A percentile compares a stretch with the other conserved stretches of the same genome.
Evolutionary conservation across 441 rosid species (phyloP).

Genomic region (Gossypium gossypioides): DNA sequence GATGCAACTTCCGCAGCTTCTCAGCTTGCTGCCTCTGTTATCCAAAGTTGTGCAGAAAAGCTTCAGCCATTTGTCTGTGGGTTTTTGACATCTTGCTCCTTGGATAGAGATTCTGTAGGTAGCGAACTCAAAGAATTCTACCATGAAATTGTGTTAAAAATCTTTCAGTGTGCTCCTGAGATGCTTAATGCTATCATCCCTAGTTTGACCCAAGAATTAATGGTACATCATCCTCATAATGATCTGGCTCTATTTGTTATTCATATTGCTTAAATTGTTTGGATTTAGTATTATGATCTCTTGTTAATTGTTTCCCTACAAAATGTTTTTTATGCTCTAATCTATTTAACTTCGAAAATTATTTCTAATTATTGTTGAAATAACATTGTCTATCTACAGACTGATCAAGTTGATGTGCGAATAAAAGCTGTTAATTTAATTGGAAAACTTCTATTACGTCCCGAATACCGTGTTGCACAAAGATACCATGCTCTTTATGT

Average conservation of each 20-base stretch:
- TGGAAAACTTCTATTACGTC: conserved; percentile 64
- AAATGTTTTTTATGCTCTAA: conserved; percentile 9
- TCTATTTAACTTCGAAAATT: background rate
- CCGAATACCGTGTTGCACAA: conserved; percentile 43
- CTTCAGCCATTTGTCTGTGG: conserved; percentile 68
- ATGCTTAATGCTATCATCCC: conserved; percentile 73
- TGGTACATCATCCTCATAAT: conserved; percentile 33
- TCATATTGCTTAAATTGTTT: conserved; percentile 6
- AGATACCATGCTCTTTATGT: conserved; percentile 50
- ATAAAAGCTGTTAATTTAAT: conserved; percentile 76
- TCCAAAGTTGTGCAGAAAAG: conserved; percentile 52
- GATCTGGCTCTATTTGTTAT: conserved; percentile 11
- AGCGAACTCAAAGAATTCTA: conserved; percentile 67
- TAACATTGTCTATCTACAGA: conserved; percentile 37
- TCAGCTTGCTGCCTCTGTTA: conserved; percentile 68
- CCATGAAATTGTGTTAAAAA: conserved; percentile 64
- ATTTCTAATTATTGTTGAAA: conserved; percentile 6
- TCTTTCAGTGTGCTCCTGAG: conserved; percentile 70
- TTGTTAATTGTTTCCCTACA: conserved; percentile 11
- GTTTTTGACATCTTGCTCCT: conserved; percentile 65
- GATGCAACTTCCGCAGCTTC: conserved; percentile 44
- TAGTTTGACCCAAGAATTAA: conserved; percentile 63
- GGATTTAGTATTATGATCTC: background rate
- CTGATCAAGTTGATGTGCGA: conserved; percentile 91
- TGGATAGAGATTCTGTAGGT: conserved; percentile 56